Evolutionary conservation across 2,329 filamentous ascomycete genomes (phyloP).

Genomic region (Colletotrichum acutatum): DNA sequence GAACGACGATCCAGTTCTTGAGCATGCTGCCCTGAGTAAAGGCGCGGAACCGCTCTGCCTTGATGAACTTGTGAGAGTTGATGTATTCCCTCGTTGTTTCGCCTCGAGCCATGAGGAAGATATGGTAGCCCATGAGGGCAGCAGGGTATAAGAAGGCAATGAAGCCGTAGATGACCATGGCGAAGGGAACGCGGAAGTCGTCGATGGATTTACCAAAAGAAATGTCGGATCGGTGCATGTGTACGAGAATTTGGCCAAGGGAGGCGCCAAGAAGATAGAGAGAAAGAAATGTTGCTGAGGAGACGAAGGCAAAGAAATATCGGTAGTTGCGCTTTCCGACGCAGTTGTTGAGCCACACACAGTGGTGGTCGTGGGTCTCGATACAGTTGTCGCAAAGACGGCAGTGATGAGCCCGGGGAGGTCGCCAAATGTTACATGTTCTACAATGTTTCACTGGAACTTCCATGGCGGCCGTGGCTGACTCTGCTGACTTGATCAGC

Average conservation of each 20-base stretch:
- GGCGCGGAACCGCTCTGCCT: constrained; percentile 89
- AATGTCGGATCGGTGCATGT: constrained; percentile 70
- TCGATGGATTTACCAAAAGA: constrained; percentile 76
- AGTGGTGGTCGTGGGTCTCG: constrained; percentile 97
- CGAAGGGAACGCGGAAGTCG: constrained; percentile 83
- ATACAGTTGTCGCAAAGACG: constrained; percentile 97
- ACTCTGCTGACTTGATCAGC: constrained; percentile 83
- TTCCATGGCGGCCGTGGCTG: constrained; percentile 88
- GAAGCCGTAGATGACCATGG: constrained; percentile 86
- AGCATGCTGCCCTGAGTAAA: constrained; percentile 82
- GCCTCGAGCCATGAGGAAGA: constrained; percentile 89
- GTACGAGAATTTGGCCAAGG: constrained; percentile 83
- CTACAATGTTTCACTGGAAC: constrained; percentile 98
- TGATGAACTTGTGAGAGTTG: constrained; percentile 94
- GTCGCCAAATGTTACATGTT: constrained; percentile 97
- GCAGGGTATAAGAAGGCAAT: constrained; percentile 83
- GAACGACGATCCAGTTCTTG: constrained; percentile 83
- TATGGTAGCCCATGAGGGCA: constrained; percentile 86
- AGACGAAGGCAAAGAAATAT: constrained; percentile 95
- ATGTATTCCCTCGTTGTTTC: constrained; percentile 97
- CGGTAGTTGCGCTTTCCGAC: constrained; percentile 97
- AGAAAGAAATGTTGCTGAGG: constrained; percentile 79
- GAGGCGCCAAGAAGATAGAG: constrained; percentile 81
- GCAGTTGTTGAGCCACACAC: constrained; percentile 99
- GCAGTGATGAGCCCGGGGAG: constrained; percentile 95